Evolutionary conservation across 1,284 basidiomycete species (phyloP).

Genomic region (Melampsora larici-populina): DNA sequence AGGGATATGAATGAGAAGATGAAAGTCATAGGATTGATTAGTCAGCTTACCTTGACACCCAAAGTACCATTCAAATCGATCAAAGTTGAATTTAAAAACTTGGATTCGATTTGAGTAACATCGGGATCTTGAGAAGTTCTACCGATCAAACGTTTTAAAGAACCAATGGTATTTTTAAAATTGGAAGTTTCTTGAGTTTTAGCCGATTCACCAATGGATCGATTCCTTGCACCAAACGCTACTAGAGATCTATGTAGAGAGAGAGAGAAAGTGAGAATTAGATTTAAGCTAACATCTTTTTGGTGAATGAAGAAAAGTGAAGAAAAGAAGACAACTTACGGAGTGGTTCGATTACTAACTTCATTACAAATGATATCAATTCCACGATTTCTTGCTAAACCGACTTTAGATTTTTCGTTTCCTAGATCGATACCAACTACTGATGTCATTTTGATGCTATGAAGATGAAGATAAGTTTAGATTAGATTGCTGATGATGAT

Average conservation of each 20-base stretch:
- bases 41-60: constrained; percentile 68
- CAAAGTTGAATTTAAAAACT: constrained; percentile 78
- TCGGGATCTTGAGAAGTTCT: constrained; percentile 72
- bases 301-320: constrained; percentile 5
- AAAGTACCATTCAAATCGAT: constrained; percentile 76
- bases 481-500: too few species aligned
- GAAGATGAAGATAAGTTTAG: neutral
- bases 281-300: neutral
- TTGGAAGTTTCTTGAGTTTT: constrained; percentile 97
- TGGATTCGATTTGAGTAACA: constrained; percentile 70
- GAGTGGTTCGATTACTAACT: constrained; percentile 88
- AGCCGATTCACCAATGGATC: constrained; percentile 82
- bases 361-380: constrained; percentile 95
- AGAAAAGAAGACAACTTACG: constrained; percentile 60
- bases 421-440: constrained; percentile 92
- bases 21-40: neutral
- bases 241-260: constrained; percentile 70
- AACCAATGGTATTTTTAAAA: constrained; percentile 90
- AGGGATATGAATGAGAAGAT: constrained; percentile 39
- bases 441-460: constrained; percentile 45
- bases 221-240: constrained; percentile 82
- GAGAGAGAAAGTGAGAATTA: neutral
- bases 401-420: constrained; percentile 79
- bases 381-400: constrained; percentile 84
- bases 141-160: constrained; percentile 80